Evolutionary conservation across 352 stramenopile species (phyloP), one percentile per base, ranked within the genome.

Genomic region (Globisporangium ultimum): DNA sequence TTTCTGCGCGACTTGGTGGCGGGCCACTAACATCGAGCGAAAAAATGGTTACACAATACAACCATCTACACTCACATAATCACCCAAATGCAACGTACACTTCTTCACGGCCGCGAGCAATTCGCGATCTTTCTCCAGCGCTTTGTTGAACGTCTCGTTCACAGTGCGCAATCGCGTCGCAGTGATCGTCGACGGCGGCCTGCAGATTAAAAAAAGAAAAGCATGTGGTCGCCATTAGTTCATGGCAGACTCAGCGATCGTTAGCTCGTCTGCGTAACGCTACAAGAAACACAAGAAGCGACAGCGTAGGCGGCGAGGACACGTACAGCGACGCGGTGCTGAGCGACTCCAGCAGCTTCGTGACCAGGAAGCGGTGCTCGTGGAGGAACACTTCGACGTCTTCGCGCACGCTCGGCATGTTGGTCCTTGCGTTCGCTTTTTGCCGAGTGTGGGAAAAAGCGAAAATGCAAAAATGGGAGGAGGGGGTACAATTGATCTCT

Each of bases 321-420:
- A 55, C 58, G 58, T 46, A 65, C 59, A 61, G 38, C 13, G 78
- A 84, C 10, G 84, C 78, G 7, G 78, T 80, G 62, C 77, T 76
- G 15, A 93, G 74, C 28, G 81, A 87, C 67, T 93, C 84, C 40
- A 93, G 76, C 32, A 93, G 68, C 65, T 93, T 93, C 14, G 83
- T 91, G 53, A 90, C 82, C 20, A 93, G 66, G 65, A 90, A 93
- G 51, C 84, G 81, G 70, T 93, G 84, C 70, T 91, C 84, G 55
- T 93, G 80, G 49, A 93, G 68, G 53, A 67, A 72, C 46, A 90
- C 69, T 61, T 89, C 78, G 45, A 89, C 80, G 49, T 89, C 70
- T 22, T 93, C 81, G 11, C 77, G 78, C 21, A 93, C 82, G 67
- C 78, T 88, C 67, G 72, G 58, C 68, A 76, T 28, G 24, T 28